Evolutionary conservation across 345 rosid species (phyloP).

Genomic region (Reutealis trisperma): DNA sequence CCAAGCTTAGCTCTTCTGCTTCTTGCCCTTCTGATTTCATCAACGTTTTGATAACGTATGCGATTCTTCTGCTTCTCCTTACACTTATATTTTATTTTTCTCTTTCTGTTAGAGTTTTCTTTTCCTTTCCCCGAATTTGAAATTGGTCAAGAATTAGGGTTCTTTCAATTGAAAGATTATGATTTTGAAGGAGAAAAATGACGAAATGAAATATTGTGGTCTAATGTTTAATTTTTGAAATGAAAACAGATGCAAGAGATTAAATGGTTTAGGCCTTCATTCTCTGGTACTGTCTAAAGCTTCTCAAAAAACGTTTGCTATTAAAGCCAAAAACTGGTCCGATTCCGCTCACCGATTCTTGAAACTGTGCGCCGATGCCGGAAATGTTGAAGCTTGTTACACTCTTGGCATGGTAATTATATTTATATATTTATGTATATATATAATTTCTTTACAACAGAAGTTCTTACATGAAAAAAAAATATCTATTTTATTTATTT

Average conservation of each 20-base stretch:
- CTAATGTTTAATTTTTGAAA: background rate
- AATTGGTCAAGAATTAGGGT: background rate
- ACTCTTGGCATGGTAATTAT: conserved; percentile 89
- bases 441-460: background rate
- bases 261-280: conserved; percentile 57
- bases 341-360: conserved; percentile 83
- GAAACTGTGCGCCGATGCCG: conserved; percentile 78
- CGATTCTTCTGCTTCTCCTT: background rate
- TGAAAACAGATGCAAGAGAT: conserved; percentile 75
- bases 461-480: background rate
- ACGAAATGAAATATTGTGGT: background rate
- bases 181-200: background rate
- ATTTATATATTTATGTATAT: background rate
- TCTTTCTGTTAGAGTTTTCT: background rate
- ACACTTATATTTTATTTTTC: background rate
- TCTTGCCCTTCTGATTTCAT: conserved; percentile 69
- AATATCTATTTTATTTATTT: too few relatives aligned
- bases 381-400: conserved; percentile 87
- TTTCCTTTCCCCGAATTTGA: too few relatives aligned
- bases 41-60: conserved; percentile 72
- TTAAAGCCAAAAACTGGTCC: conserved; percentile 74
- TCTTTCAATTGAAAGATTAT: too few relatives aligned
- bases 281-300: conserved; percentile 64
- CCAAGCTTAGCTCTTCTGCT: conserved; percentile 61
- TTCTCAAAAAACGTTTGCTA: conserved; percentile 51